phyloP scores from a whole-genome alignment of 805 yeast species.

The Candida saitoana region DNA sequence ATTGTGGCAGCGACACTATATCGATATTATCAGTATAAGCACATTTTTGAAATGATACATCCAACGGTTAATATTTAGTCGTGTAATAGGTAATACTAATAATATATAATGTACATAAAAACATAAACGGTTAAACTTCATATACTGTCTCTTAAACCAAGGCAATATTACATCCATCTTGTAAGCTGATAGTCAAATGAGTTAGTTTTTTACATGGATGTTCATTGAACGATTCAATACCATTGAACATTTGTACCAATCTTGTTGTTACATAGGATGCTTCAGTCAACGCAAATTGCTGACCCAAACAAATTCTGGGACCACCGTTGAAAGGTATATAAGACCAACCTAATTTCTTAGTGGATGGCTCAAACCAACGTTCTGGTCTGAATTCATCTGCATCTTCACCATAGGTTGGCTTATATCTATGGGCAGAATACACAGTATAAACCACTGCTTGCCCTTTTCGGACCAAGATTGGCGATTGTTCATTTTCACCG shows the following conservation, averaged over 20 bases:
- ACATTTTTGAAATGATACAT: neutral
- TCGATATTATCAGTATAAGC: neutral
- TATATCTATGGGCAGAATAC: constrained; percentile 42
- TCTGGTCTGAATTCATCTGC: constrained; percentile 46
- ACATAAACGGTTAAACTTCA: neutral
- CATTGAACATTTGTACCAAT: constrained; percentile 25
- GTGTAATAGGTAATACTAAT: too few species aligned
- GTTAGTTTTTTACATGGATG: constrained; percentile 30
- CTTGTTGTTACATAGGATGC: constrained; percentile 45
- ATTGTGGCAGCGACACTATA: neutral
- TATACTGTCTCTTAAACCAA: constrained; percentile 2
- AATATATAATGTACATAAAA: neutral
- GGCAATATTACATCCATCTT: constrained; percentile 20
- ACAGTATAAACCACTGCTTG: constrained; percentile 38
- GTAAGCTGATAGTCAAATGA: constrained; percentile 26
- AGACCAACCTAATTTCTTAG: constrained; percentile 41
- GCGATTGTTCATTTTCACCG: constrained; percentile 31
- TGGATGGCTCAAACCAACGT: constrained; percentile 39
- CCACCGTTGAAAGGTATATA: constrained; percentile 55
- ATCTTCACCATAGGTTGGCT: constrained; percentile 42
- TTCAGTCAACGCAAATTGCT: constrained; percentile 54
- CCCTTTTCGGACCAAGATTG: constrained; percentile 43
- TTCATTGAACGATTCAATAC: constrained; percentile 16
- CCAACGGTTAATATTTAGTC: neutral
- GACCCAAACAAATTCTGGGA: constrained; percentile 54